These are phyloP conservation scores for Sarcodon sp. DNA, from an alignment of 768 basidiomycete genomes.

Conservation along the genomic window DNA sequence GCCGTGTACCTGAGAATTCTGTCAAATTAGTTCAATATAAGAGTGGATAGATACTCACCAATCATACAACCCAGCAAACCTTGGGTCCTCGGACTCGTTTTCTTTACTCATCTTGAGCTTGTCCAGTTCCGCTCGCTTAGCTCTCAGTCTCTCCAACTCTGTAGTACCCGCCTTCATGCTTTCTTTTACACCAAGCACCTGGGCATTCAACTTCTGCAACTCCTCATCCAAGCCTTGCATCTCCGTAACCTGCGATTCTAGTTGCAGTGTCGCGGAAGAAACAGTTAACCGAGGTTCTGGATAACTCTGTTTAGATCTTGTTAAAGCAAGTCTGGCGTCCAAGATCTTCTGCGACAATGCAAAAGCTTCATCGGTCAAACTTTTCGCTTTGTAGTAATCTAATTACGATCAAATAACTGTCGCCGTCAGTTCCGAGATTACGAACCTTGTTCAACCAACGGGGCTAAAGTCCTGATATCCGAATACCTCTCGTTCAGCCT, in stretches of 20 bases:
- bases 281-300: slow-evolving; percentile 74
- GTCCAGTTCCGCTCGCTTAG: slow-evolving; percentile 58
- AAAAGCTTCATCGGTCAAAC: slow-evolving; percentile 38
- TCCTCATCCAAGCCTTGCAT: slow-evolving; percentile 70
- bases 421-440: not conserved
- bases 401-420: not conserved
- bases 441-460: slow-evolving; percentile 56
- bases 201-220: slow-evolving; percentile 37
- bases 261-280: slow-evolving; percentile 55
- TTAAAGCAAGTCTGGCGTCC: slow-evolving; percentile 69
- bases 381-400: slow-evolving; percentile 52
- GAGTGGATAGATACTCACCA: slow-evolving; percentile 27
- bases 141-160: slow-evolving; percentile 45
- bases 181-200: slow-evolving; percentile 42
- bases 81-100: slow-evolving; percentile 42
- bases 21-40: not conserved
- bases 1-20: slow-evolving; percentile 47
- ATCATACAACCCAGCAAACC: slow-evolving; percentile 53
- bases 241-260: slow-evolving; percentile 63
- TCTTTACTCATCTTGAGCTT: slow-evolving; percentile 46
- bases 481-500: slow-evolving; percentile 46
- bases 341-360: slow-evolving; percentile 64
- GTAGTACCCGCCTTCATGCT: slow-evolving; percentile 41
- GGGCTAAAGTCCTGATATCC: slow-evolving; percentile 50
- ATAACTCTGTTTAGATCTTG: slow-evolving; percentile 70